Percentiles rank a stretch among this genome's conserved stretches.
These are phyloP conservation scores for Moelleriella libera DNA, from an alignment of 2,329 filamentous ascomycete genomes.

Conservation along the genomic window DNA sequence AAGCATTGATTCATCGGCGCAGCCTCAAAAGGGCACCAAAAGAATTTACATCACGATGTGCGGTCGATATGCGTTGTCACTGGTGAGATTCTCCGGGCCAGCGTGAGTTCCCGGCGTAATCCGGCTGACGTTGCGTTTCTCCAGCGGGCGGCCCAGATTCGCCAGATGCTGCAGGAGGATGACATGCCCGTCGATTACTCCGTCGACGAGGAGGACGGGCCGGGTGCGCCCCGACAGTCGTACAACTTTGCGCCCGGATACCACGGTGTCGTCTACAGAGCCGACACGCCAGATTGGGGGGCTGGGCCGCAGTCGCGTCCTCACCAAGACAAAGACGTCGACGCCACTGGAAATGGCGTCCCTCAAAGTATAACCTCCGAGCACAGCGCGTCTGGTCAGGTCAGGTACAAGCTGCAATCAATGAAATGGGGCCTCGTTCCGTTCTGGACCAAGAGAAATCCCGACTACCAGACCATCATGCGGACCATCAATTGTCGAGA, in stretches of 20 bases:
- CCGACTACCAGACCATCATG: constrained; percentile 63
- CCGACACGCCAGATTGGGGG: constrained; percentile 51
- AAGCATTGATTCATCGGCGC: too few species aligned
- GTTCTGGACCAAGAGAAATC: constrained; percentile 79
- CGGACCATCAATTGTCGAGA: constrained; percentile 93
- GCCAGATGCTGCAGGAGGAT: constrained; percentile 57
- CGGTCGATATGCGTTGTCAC: constrained; percentile 19
- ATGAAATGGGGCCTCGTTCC: constrained; percentile 97
- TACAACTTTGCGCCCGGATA: constrained; percentile 92
- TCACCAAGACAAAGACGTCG: background rate
- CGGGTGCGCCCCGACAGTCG: constrained; percentile 49
- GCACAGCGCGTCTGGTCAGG: constrained; percentile 6
- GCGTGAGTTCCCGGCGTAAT: too few species aligned
- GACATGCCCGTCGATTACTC: constrained; percentile 59
- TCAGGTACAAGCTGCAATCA: constrained; percentile 67
- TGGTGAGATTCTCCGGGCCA: constrained; percentile 11
- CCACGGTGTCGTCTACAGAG: constrained; percentile 73
- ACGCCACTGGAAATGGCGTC: too few species aligned
- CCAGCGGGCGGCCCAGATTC: constrained; percentile 65
- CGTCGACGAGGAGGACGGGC: constrained; percentile 50
- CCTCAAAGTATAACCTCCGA: too few species aligned
- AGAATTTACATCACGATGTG: constrained; percentile 14
- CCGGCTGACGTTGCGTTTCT: background rate
- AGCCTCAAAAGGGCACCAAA: too few species aligned
- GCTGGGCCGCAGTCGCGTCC: constrained; percentile 22